A percentile compares a stretch with the other conserved stretches of the same genome.
Evolutionary conservation across 2,329 filamentous ascomycete species (phyloP).

Genomic region (Cercospora sp.): DNA sequence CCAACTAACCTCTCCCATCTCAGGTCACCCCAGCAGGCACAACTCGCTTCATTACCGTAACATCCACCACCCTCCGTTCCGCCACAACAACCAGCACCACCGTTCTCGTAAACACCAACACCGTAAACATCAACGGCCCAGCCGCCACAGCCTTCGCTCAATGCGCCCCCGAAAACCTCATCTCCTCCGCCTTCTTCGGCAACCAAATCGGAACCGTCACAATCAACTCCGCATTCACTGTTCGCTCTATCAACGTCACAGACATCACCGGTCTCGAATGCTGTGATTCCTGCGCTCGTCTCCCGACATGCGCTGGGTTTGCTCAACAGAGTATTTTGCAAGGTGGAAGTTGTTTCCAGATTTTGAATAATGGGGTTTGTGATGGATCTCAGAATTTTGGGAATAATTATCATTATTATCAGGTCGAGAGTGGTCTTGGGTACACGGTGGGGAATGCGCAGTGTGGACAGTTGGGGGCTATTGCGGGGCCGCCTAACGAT

Average conservation of each 20-base stretch:
- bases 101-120: conserved; percentile 6
- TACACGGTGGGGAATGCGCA: conserved; percentile 18
- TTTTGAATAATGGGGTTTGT: conserved; percentile 9
- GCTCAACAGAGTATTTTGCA: conserved; percentile 1
- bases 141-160: conserved; percentile 12
- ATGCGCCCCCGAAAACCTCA: conserved; percentile 2
- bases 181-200: conserved; percentile 9
- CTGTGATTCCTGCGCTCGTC: conserved; percentile 1
- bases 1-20: background rate
- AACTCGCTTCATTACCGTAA: conserved; percentile 6
- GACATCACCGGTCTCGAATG: conserved; percentile 9
- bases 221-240: conserved; percentile 7
- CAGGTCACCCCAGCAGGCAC: conserved; percentile 11
- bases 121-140: conserved; percentile 12
- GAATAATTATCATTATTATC: conserved; percentile 12
- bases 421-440: background rate
- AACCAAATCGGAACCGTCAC: conserved; percentile 17
- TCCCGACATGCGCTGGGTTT: conserved; percentile 13
- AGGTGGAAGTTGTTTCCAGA: conserved; percentile 5
- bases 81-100: conserved; percentile 10
- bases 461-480: conserved; percentile 10
- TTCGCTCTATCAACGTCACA: conserved; percentile 9
- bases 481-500: conserved; percentile 5
- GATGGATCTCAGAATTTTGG: conserved; percentile 4
- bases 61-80: conserved; percentile 1